Percentiles rank a stretch among this genome's conserved stretches.
phyloP scores from a whole-genome alignment of 2,329 filamentous ascomycete species.

The Plectosphaerella plurivora region DNA sequence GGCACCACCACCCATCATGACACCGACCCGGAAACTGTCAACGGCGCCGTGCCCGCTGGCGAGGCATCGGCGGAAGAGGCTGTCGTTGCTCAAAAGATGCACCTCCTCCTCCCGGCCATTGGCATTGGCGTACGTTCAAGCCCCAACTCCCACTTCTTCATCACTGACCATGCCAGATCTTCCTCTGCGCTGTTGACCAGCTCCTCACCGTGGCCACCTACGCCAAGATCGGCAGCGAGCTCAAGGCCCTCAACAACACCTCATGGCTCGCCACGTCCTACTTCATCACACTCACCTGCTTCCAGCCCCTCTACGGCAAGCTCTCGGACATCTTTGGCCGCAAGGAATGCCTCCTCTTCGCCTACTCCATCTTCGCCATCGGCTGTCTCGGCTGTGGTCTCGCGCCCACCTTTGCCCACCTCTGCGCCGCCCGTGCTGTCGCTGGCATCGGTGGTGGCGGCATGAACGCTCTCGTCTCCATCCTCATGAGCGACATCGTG shows the following conservation, averaged over 20 bases:
- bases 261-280: conserved; percentile 69
- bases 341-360: conserved; percentile 60
- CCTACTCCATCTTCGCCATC: conserved; percentile 59
- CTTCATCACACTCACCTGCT: conserved; percentile 69
- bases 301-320: conserved; percentile 71
- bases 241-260: conserved; percentile 69
- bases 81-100: conserved; percentile 26
- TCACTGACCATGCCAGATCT: conserved; percentile 44
- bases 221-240: conserved; percentile 70
- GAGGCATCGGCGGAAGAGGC: conserved; percentile 9
- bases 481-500: conserved; percentile 68
- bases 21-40: conserved; percentile 5
- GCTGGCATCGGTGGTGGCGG: conserved; percentile 62
- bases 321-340: conserved; percentile 68
- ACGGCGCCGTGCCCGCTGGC: neutral
- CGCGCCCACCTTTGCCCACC: conserved; percentile 57
- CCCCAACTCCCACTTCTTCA: neutral
- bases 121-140: conserved; percentile 28
- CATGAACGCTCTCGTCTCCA: conserved; percentile 65
- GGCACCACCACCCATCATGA: neutral
- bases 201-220: conserved; percentile 77
- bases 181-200: conserved; percentile 70
- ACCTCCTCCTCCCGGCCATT: conserved; percentile 30
- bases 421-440: conserved; percentile 57
- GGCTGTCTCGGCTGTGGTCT: conserved; percentile 62